Evolutionary conservation across 116 monocot genomes (phyloP).

Genomic region (Posidonia oceanica): DNA sequence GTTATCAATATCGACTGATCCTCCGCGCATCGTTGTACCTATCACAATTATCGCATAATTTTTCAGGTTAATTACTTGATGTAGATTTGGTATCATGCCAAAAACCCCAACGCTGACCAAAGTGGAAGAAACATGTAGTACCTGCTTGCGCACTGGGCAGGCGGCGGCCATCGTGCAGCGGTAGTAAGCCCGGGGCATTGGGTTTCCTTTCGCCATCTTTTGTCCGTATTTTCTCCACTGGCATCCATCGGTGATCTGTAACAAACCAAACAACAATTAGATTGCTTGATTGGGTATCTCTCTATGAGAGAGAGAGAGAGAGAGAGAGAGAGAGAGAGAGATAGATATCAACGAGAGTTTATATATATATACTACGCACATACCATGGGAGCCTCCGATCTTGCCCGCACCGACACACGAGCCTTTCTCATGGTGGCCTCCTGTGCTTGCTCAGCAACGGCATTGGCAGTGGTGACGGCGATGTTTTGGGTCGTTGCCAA

Average conservation of each 20-base stretch:
- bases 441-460: constrained; percentile 17
- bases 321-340: no score
- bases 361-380: neutral
- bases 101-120: no score
- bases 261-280: neutral
- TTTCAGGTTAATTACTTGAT: no score
- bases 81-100: no score
- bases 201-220: constrained; percentile 77
- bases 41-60: neutral
- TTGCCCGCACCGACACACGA: constrained; percentile 58
- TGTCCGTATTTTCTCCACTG: constrained; percentile 87
- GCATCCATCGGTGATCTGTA: constrained; percentile 51
- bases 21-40: constrained; percentile 66
- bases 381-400: constrained; percentile 51
- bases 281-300: neutral
- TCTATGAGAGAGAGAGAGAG: no score
- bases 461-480: neutral
- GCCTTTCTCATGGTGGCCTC: constrained; percentile 43
- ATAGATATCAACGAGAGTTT: no score
- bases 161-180: constrained; percentile 62
- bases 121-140: neutral
- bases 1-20: constrained; percentile 46
- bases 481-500: neutral
- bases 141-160: constrained; percentile 65
- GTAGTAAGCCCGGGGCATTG: constrained; percentile 64